phyloP scores from a whole-genome alignment of 2,329 filamentous ascomycete species.

The Tolypocladium sp. region DNA sequence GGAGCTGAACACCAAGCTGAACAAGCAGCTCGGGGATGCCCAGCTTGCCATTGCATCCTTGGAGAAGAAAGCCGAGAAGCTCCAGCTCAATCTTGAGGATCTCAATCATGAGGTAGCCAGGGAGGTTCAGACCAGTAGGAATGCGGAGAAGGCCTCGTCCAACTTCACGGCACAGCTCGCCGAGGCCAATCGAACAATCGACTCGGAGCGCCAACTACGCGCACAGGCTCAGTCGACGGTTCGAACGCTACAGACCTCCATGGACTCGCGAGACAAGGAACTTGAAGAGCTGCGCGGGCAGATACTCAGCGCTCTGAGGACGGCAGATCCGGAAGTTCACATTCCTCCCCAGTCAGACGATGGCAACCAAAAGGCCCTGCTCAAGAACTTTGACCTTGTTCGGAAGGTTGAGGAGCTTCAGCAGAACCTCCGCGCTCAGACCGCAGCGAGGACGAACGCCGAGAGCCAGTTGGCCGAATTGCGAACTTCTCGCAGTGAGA shows the following conservation, averaged over 20 bases:
- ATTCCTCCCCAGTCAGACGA: constrained; percentile 53
- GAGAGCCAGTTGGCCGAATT: constrained; percentile 76
- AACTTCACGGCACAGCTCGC: constrained; percentile 74
- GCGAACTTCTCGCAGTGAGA: constrained; percentile 64
- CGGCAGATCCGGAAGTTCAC: constrained; percentile 69
- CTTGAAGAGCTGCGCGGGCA: constrained; percentile 72
- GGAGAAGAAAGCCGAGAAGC: constrained; percentile 91
- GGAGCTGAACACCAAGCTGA: constrained; percentile 71
- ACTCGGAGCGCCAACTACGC: constrained; percentile 80
- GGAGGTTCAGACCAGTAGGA: constrained; percentile 82
- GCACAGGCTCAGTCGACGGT: constrained; percentile 79
- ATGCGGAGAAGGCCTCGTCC: constrained; percentile 81
- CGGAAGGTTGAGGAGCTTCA: constrained; percentile 84
- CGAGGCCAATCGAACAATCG: constrained; percentile 80
- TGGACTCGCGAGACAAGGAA: constrained; percentile 75
- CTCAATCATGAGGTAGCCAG: constrained; percentile 84
- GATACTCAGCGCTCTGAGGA: constrained; percentile 72
- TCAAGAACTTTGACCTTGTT: constrained; percentile 73
- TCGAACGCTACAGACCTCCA: constrained; percentile 66
- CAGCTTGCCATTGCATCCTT: constrained; percentile 75
- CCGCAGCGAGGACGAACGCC: constrained; percentile 70
- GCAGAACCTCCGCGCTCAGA: constrained; percentile 75
- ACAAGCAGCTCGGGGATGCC: constrained; percentile 76
- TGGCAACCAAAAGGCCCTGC: constrained; percentile 55
- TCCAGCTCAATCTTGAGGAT: constrained; percentile 81